Conservation (phyloP, 495 filamentous ascomycete genomes). For the Xylaria flabelliformis region DNA sequence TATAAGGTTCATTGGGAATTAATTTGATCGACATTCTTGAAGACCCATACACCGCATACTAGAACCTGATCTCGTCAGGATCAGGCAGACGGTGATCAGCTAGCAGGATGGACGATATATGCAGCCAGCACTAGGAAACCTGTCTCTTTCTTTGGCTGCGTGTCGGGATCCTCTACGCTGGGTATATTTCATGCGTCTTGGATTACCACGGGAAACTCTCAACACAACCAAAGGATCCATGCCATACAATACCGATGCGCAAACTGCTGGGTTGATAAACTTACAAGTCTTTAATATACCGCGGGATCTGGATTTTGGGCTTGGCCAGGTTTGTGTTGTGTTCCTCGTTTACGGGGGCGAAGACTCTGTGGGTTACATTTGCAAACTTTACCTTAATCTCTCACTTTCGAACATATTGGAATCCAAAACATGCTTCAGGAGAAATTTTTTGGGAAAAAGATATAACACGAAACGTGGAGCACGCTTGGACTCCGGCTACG, state of each 20-base stretch:
- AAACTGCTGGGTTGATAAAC: conserved; percentile 44
- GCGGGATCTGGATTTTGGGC: conserved; percentile 29
- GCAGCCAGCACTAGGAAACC: conserved; percentile 26
- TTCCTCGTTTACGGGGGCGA: conserved; percentile 48
- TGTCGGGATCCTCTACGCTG: conserved; percentile 33
- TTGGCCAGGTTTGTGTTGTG: conserved; percentile 43
- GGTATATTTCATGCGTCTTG: conserved; percentile 42
- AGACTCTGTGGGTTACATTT: conserved; percentile 42
- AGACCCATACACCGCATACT: neutral
- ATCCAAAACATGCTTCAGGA: conserved; percentile 41
- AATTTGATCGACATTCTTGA: no score
- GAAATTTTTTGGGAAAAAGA: no score
- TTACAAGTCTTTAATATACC: no score
- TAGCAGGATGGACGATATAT: conserved; percentile 26
- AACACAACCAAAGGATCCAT: conserved; percentile 42
- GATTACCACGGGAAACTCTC: conserved; percentile 38
- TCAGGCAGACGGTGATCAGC: neutral
- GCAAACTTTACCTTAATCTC: conserved; percentile 43
- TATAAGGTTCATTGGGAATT: no score
- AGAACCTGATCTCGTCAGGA: neutral
- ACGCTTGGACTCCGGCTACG: neutral
- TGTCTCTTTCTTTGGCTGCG: conserved; percentile 26
- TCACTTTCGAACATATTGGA: conserved; percentile 36
- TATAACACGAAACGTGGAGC: neutral
- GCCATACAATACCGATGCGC: conserved; percentile 44